Conservation (phyloP, 2,329 filamentous ascomycete species). For the Aspergillus sp. region DNA sequence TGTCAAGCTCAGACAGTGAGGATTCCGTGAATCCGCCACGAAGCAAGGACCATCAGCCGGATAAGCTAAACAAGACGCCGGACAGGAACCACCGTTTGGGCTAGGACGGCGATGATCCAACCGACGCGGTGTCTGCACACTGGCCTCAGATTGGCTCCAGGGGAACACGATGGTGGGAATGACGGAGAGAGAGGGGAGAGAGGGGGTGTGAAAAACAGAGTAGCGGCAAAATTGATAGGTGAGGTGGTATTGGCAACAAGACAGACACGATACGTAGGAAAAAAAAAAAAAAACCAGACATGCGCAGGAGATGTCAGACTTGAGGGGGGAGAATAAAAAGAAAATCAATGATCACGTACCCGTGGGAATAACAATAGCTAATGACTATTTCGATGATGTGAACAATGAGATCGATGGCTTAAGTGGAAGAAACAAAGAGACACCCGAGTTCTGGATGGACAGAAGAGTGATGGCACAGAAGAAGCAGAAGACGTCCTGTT, state of each 20-base stretch:
- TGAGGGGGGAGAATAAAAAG: neutral
- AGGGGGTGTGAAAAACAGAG: neutral
- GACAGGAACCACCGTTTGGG: slow-evolving; percentile 22
- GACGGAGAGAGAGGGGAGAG: slow-evolving; percentile 1
- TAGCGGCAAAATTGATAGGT: neutral
- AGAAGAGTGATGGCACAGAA: slow-evolving; percentile 1
- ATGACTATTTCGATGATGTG: neutral
- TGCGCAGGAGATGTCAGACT: neutral
- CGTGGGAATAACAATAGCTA: neutral
- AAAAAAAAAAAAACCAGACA: neutral
- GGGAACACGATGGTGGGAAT: neutral
- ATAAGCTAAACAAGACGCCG: slow-evolving; percentile 22
- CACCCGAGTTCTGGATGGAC: neutral
- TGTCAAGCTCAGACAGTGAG: slow-evolving; percentile 21
- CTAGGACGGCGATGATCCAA: slow-evolving; percentile 17
- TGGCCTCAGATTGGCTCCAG: slow-evolving; percentile 14
- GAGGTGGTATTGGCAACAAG: neutral
- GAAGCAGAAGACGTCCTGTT: neutral
- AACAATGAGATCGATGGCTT: slow-evolving; percentile 1
- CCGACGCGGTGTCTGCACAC: slow-evolving; percentile 12
- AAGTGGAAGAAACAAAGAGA: slow-evolving; percentile 1
- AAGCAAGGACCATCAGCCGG: slow-evolving; percentile 26
- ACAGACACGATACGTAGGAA: neutral
- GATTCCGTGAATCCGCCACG: slow-evolving; percentile 23
- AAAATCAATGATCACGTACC: neutral